A percentile compares a stretch with the other conserved stretches of the same genome.
Evolutionary conservation across 352 stramenopile genomes (phyloP).

Genomic region (Phytopythium boreale): DNA sequence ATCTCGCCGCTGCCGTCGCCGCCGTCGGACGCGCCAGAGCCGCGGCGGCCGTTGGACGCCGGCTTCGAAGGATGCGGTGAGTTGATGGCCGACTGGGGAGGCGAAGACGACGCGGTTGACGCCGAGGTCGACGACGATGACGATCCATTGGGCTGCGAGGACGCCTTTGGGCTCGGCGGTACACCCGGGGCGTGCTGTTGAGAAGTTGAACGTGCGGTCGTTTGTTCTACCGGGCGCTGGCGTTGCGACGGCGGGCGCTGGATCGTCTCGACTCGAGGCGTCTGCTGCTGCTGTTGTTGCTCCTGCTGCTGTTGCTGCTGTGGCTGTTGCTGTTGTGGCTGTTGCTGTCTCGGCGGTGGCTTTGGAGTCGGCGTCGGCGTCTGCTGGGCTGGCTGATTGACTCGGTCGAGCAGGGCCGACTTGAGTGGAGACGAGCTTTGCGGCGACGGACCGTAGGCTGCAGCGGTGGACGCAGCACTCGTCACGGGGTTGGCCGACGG

Average conservation of each 20-base stretch:
- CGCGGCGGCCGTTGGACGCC: background rate
- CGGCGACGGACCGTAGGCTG: background rate
- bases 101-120: background rate
- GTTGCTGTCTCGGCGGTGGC: slow-evolving; percentile 17
- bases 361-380: slow-evolving; percentile 6
- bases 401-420: background rate
- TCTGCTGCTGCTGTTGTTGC: slow-evolving; percentile 8
- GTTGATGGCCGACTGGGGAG: background rate
- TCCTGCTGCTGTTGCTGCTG: slow-evolving; percentile 8
- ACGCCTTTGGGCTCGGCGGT: background rate
- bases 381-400: background rate
- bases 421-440: background rate
- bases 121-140: background rate
- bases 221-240: background rate
- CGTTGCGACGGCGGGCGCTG: background rate
- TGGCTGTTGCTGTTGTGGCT: slow-evolving; percentile 13
- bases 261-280: background rate
- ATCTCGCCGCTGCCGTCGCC: slow-evolving; percentile 27
- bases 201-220: background rate
- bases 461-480: background rate
- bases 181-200: background rate
- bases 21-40: slow-evolving; percentile 2
- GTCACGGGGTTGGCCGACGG: background rate
- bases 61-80: background rate
- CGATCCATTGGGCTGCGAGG: background rate